Base-by-base conservation (phyloP, 768 basidiomycete species). In the Thelephora ganbajun region DNA sequence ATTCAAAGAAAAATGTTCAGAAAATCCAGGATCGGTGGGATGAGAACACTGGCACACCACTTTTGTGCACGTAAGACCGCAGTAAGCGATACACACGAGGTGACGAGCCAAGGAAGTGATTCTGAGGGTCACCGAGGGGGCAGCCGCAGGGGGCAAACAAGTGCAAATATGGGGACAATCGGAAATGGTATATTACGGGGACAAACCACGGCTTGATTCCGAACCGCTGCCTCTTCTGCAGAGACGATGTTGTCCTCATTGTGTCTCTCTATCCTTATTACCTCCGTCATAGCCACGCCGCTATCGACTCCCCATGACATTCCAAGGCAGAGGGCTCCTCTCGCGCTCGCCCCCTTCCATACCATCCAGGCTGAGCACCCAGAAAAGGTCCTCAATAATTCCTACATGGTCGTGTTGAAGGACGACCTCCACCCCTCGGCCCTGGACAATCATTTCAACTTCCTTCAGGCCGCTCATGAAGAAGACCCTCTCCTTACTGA, bases 331-430 rank as follows among this genome's bases (percentile, higher is more conserved):
- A 69, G 69, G 42, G 64, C 72, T 19, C 66, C 73, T 39, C 59
- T 83, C 35, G 54, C 68, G 13, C 61, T 79, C 43, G 85, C 84
- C 7, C 83, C 84, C 26, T 64, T 87, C 45, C 53, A 48, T 34
- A 46, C 47, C 7, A 48, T 73, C 47, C 72, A 68, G 34, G 66
- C 66, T 35, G 66, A 76, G 52, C 80, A 83, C 58, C 74, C 77
- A 46, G 79, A 85, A 64, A 79, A 80, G 45, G 69, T 76, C 48
- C 67, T 93, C 61, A 80, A 84, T 68, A 83, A 93, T 71, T 86
- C 88, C n/a, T 98, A 97, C 69, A 90, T 98, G 53, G 77, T 98
- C 62, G 74, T 91, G 61, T 71, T 98, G 53, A 90, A 88, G 73
- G 72, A 79, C 50, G 79, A 76, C 48, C 53, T 82, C 11, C 69